Evolutionary conservation across 2,329 filamentous ascomycete genomes (phyloP).

Genomic region (Calonectria pseudoturangicola): DNA sequence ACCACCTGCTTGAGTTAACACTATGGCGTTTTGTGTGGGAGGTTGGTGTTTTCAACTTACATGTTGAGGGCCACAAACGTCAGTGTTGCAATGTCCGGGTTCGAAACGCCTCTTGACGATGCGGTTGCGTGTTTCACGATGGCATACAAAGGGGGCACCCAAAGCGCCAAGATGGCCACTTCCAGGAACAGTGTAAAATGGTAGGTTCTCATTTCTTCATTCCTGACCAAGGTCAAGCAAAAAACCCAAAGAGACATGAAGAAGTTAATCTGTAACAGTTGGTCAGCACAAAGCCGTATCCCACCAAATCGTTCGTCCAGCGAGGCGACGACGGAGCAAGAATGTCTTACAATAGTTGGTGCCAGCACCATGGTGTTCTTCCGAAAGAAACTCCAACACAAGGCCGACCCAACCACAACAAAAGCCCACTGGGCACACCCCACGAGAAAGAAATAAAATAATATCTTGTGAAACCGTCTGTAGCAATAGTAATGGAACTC

Average conservation of each 20-base stretch:
- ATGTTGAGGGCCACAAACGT: slow-evolving; percentile 62
- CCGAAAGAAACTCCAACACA: slow-evolving; percentile 63
- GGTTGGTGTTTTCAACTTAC: slow-evolving; percentile 53
- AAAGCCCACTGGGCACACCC: slow-evolving; percentile 63
- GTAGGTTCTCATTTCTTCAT: slow-evolving; percentile 62
- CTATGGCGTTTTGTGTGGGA: no score
- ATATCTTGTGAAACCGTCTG: slow-evolving; percentile 59
- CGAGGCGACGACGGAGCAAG: no score
- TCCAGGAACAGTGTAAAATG: slow-evolving; percentile 62
- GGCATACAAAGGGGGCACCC: slow-evolving; percentile 52
- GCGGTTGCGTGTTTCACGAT: slow-evolving; percentile 49
- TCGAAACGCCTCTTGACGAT: slow-evolving; percentile 28
- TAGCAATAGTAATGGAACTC: slow-evolving; percentile 66
- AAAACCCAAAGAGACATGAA: slow-evolving; percentile 60
- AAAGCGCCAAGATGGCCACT: slow-evolving; percentile 48
- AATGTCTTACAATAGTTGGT: slow-evolving; percentile 59
- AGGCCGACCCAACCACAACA: slow-evolving; percentile 59
- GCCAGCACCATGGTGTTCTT: slow-evolving; percentile 56
- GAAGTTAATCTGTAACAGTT: slow-evolving; percentile 59
- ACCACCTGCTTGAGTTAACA: slow-evolving; percentile 55
- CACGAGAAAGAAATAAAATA: slow-evolving; percentile 62
- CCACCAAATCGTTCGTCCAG: not conserved
- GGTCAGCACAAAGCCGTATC: not conserved
- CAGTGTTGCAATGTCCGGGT: slow-evolving; percentile 56
- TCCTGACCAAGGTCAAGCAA: slow-evolving; percentile 58